phyloP scores from a whole-genome alignment of 345 rosid species.

The Combretum micranthum region DNA sequence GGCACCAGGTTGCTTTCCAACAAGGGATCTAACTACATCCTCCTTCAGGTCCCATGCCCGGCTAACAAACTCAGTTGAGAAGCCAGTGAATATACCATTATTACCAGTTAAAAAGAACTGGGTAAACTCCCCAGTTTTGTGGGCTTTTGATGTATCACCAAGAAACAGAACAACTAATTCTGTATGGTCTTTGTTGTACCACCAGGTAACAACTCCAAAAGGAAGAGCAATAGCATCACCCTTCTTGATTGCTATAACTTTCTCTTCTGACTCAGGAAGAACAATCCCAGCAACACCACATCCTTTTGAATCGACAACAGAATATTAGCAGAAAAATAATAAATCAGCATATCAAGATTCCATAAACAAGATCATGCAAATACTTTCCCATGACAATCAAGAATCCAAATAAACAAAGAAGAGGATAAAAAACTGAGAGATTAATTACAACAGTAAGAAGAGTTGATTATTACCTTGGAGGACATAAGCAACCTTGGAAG shows the following conservation, averaged over 20 bases:
- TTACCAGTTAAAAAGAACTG: conserved; percentile 73
- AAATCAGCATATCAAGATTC: background rate
- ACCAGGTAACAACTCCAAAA: conserved; percentile 89
- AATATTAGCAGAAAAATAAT: background rate
- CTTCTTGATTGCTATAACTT: conserved; percentile 65
- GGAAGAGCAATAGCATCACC: conserved; percentile 92
- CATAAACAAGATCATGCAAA: background rate
- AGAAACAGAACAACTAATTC: conserved; percentile 64
- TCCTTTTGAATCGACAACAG: conserved; percentile 25
- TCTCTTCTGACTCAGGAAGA: conserved; percentile 81
- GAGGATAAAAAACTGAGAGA: no score
- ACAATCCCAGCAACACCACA: conserved; percentile 77
- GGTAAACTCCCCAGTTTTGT: conserved; percentile 70
- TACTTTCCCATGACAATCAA: no score
- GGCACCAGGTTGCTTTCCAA: conserved; percentile 38
- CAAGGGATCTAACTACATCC: no score
- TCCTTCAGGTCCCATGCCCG: conserved; percentile 68
- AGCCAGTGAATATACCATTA: conserved; percentile 74
- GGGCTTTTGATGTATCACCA: conserved; percentile 74
- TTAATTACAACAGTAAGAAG: background rate
- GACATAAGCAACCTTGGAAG: conserved; percentile 82
- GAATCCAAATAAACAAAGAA: no score
- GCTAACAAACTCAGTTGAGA: conserved; percentile 65
- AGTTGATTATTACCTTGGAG: conserved; percentile 50
- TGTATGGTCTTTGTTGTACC: conserved; percentile 74